Base-by-base conservation (phyloP, 108 stramenopile genomes). In the Nitzschia putrida region DNA sequence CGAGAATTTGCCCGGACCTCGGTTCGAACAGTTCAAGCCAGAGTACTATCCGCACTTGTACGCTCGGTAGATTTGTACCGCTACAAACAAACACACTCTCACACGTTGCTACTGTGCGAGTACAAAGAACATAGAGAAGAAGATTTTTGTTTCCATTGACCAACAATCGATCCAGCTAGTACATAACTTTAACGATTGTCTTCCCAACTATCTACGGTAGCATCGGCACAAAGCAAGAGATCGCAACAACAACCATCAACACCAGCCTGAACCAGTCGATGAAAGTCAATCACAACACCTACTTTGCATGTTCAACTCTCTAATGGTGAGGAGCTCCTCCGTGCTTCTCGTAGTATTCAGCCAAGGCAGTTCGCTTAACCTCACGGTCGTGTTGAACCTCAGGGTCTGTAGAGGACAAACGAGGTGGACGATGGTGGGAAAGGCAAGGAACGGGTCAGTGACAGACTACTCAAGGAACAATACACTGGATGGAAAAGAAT, bases 1-100 rank as follows among this genome's bases (percentile, higher is more conserved):
- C 22, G 16, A 68, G 10, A 61, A 82, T 29, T 64, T 94, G 55
- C 92, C 92, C 8, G 89, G 92, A 58, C 89, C 89, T 49, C 58
- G 85, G 52, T 40, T 84, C 57, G 92, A 94, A 64, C 53, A 76
- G 43, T 69, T 61, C 29, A 34, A 34, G 29, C 29, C 29, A 4
- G 29, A 34, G 29, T 34, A 34, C 29, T 34, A 34, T 34, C 29
- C 29, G 4, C 29, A 34, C 29, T 34, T 34, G 29, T 34, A 34
- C 29, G 29, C 29, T 1, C 29, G 29, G 47, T 18, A 49, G 18
- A 3, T 5, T 3, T 5, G 47, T 49, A 2, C 47, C 14, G 2
- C 47, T 49, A 18, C 47, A 49, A 18, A 49, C n/a, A n/a, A n/a
- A n/a, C n/a, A n/a, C n/a, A n/a, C n/a, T n/a, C n/a, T n/a, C n/a